Conservation (phyloP, 805 yeast genomes). For the Candida maesae region DNA sequence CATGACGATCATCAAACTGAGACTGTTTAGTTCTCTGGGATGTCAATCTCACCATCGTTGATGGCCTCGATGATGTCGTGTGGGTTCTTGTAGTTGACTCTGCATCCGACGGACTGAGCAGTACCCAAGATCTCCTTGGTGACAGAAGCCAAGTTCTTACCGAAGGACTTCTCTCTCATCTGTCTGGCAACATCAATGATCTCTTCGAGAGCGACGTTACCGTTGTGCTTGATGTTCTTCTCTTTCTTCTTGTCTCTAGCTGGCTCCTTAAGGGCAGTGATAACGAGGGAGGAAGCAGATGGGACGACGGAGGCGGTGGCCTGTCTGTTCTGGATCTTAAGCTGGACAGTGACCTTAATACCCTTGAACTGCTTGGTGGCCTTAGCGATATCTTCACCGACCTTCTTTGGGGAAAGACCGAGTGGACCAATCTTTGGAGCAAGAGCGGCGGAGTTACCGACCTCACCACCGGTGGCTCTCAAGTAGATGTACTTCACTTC, state of each 20-base stretch:
- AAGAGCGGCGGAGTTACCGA: conserved; percentile 98
- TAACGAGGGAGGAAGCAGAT: conserved; percentile 97
- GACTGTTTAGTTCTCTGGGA: conserved; percentile 65
- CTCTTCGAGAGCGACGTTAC: conserved; percentile 97
- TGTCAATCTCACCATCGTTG: conserved; percentile 96
- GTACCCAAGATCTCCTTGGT: conserved; percentile 99
- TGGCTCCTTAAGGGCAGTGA: conserved; percentile 98
- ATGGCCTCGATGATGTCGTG: conserved; percentile 98
- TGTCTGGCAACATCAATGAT: conserved; percentile 95
- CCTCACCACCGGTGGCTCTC: conserved; percentile 99
- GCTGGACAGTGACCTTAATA: conserved; percentile 97
- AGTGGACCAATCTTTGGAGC: conserved; percentile 99
- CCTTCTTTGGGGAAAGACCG: conserved; percentile 99
- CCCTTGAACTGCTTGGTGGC: conserved; percentile 99
- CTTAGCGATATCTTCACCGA: conserved; percentile 99
- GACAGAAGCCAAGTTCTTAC: conserved; percentile 95
- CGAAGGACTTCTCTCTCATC: conserved; percentile 96
- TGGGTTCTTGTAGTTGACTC: conserved; percentile 99
- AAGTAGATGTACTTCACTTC: conserved; percentile 98
- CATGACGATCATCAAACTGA: conserved; percentile 6
- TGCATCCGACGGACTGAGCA: conserved; percentile 99
- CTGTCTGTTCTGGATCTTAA: conserved; percentile 99
- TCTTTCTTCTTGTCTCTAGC: conserved; percentile 99
- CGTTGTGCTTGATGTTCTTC: conserved; percentile 98
- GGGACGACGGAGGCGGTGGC: conserved; percentile 98